phyloP scores from a whole-genome alignment of 805 yeast species.

The Cyberlindnera subsufficiens region DNA sequence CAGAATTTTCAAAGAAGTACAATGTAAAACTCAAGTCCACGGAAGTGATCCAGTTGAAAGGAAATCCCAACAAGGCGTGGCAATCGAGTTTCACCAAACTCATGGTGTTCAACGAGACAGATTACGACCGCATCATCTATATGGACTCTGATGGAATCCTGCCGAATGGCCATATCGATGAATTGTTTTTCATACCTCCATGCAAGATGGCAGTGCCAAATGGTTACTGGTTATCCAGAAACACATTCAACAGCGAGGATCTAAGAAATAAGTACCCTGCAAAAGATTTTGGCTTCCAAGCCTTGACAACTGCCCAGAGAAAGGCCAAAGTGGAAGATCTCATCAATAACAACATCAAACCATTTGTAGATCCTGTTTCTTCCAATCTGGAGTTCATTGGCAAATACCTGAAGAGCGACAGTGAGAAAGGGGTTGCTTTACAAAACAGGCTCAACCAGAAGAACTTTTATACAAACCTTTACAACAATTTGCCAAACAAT shows the following conservation, averaged over 20 bases:
- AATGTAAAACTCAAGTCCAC: conserved; percentile 15
- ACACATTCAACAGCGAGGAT: conserved; percentile 18
- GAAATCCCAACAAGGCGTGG: conserved; percentile 31
- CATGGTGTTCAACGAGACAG: conserved; percentile 40
- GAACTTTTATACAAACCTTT: conserved; percentile 24
- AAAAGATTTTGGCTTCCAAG: conserved; percentile 17
- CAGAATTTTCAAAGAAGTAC: conserved; percentile 4
- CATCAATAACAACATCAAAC: conserved; percentile 1
- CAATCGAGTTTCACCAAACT: conserved; percentile 49
- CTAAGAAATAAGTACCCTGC: conserved; percentile 13
- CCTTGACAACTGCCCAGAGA: conserved; percentile 18
- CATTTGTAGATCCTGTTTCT: conserved; percentile 1
- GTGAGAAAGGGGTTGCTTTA: too few species aligned
- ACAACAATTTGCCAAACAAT: conserved; percentile 34
- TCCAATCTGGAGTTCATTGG: too few species aligned
- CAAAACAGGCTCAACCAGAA: conserved; percentile 3
- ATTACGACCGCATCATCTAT: conserved; percentile 50
- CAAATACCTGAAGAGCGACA: too few species aligned
- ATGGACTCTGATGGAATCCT: conserved; percentile 52
- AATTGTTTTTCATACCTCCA: conserved; percentile 44
- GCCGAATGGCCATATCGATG: conserved; percentile 40
- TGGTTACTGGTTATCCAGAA: conserved; percentile 33
- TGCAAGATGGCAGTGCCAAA: conserved; percentile 41
- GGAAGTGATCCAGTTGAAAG: conserved; percentile 11
- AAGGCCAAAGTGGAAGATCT: conserved; percentile 8